Percentiles rank a stretch among this genome's conserved stretches.
phyloP scores from a whole-genome alignment of 2,329 filamentous ascomycete species.

The Trichoderma sp. region DNA sequence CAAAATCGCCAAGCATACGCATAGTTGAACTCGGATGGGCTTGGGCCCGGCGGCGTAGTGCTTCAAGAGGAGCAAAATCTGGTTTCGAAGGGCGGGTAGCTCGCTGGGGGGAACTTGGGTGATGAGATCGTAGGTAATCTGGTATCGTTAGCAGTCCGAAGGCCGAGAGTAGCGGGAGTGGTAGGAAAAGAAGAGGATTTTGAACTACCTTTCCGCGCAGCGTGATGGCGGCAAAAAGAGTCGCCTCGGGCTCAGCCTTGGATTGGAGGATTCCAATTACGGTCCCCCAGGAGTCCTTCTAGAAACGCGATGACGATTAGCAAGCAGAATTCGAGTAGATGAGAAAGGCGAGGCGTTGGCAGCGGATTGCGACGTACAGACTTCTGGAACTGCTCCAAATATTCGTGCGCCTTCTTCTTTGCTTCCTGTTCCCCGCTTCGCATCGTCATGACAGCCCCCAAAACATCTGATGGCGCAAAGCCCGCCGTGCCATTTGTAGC shows the following conservation, averaged over 20 bases:
- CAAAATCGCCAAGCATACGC: slow-evolving; percentile 90
- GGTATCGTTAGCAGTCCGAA: slow-evolving; percentile 25
- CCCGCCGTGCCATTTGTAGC: slow-evolving; percentile 67
- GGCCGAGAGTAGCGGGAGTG: background rate
- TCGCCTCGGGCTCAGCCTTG: slow-evolving; percentile 78
- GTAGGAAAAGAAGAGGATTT: background rate
- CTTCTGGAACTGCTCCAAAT: slow-evolving; percentile 95
- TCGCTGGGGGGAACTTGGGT: slow-evolving; percentile 80
- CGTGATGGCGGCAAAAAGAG: slow-evolving; percentile 94
- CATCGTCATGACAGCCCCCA: slow-evolving; percentile 91
- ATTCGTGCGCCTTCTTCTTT: slow-evolving; percentile 90
- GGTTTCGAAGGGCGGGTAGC: slow-evolving; percentile 77
- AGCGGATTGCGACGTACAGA: slow-evolving; percentile 62
- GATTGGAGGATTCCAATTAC: slow-evolving; percentile 87
- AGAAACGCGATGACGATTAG: slow-evolving; percentile 33
- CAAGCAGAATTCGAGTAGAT: background rate
- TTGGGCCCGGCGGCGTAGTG: slow-evolving; percentile 81
- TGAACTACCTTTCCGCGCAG: slow-evolving; percentile 87
- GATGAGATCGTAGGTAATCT: slow-evolving; percentile 94
- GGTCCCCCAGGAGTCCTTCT: slow-evolving; percentile 90
- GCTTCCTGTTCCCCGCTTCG: slow-evolving; percentile 78
- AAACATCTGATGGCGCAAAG: slow-evolving; percentile 75
- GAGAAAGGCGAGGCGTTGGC: background rate
- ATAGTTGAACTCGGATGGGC: slow-evolving; percentile 85
- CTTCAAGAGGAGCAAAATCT: slow-evolving; percentile 80